These are phyloP conservation scores for Sanghuangporus weigelae DNA, from an alignment of 1,284 basidiomycete species.

Conservation along the genomic window DNA sequence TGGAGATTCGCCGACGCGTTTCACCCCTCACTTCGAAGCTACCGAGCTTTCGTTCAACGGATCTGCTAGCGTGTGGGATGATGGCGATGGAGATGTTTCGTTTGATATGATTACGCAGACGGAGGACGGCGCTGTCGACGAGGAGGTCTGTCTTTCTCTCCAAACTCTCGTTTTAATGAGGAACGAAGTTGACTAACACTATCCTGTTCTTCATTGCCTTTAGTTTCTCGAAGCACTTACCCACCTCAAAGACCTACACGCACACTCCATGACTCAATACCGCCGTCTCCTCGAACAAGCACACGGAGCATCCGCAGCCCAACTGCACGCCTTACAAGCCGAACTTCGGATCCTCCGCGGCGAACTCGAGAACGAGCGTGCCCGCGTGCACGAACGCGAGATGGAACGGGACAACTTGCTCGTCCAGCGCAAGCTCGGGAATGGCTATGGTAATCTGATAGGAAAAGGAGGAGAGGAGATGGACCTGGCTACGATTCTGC, in stretches of 20 bases:
- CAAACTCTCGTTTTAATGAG: constrained; percentile 14
- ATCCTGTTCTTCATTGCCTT: neutral
- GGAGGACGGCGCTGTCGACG: constrained; percentile 60
- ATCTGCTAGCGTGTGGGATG: constrained; percentile 25
- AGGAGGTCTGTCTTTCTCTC: constrained; percentile 43
- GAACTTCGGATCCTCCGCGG: constrained; percentile 55
- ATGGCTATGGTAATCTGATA: neutral
- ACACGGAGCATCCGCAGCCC: constrained; percentile 68
- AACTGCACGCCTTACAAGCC: constrained; percentile 74
- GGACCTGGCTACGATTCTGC: constrained; percentile 43
- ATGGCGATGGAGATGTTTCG: constrained; percentile 34
- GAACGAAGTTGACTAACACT: neutral
- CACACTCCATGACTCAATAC: constrained; percentile 62
- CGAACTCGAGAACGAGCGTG: constrained; percentile 36
- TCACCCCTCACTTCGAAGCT: constrained; percentile 8
- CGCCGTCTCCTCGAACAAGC: constrained; percentile 71
- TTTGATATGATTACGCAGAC: constrained; percentile 68
- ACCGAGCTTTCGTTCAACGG: constrained; percentile 11
- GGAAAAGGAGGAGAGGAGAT: constrained; percentile 26
- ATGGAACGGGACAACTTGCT: constrained; percentile 52
- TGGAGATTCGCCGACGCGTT: constrained; percentile 14
- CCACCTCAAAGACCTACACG: constrained; percentile 51
- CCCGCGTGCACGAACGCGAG: constrained; percentile 47
- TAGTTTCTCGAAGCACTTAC: constrained; percentile 58
- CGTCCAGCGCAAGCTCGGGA: constrained; percentile 21